A percentile compares a stretch with the other conserved stretches of the same genome.
Conservation (phyloP, 805 yeast species). For the Alloascoidea hylecoeti region DNA sequence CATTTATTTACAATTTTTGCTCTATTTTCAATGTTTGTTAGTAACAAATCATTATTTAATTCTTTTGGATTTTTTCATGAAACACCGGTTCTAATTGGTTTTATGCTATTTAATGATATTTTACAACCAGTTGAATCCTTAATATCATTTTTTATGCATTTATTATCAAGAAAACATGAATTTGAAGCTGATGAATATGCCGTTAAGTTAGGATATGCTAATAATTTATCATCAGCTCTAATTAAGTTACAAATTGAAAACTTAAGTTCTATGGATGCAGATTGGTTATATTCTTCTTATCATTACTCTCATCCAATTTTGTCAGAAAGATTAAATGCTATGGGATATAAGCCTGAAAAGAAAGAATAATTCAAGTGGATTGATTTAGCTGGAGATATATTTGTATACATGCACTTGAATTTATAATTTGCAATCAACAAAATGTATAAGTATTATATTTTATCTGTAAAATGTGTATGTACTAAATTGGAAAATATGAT, state of each 20-base stretch:
- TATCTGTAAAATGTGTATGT: no score
- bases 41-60: constrained; percentile 62
- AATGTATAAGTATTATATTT: no score
- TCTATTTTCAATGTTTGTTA: constrained; percentile 66
- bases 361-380: no score
- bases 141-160: constrained; percentile 50
- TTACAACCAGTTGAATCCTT: constrained; percentile 65
- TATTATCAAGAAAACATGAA: constrained; percentile 75
- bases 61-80: constrained; percentile 62
- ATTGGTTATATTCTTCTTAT: constrained; percentile 78
- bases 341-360: constrained; percentile 23
- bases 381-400: no score
- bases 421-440: no score
- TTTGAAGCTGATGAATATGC: constrained; percentile 91
- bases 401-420: no score
- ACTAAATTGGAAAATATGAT: no score
- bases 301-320: constrained; percentile 87
- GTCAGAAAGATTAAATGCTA: constrained; percentile 75
- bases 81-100: constrained; percentile 71
- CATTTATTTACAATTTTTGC: constrained; percentile 55
- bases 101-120: constrained; percentile 64
- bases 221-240: constrained; percentile 56
- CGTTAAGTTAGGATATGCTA: constrained; percentile 53
- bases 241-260: constrained; percentile 70
- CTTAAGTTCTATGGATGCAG: constrained; percentile 77